Evolutionary conservation across 179 eudicot genomes (phyloP), one percentile per base, ranked within the genome.

Genomic region (Beta macrorhiza): DNA sequence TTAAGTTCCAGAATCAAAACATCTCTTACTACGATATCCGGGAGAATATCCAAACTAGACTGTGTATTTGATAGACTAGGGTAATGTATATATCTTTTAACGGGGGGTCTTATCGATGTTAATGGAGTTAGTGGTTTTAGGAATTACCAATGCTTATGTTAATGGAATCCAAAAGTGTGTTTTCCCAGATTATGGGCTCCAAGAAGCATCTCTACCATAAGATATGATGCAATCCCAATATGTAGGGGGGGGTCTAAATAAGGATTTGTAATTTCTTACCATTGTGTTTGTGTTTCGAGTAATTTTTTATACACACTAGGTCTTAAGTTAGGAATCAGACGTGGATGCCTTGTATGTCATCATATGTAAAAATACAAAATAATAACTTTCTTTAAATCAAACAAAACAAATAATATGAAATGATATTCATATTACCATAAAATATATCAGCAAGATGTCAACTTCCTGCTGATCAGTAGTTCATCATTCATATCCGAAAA

Each of bases 171-270:
- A 57, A 32, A 17, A 37, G 52, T 75, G 52, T 25, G 67, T 57
- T 75, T 75, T 57, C 67, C 78, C 1, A 74, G 57, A 69, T 69
- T 11, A 22, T 5, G 45, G 16, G 62, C 76, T 52, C n/a, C 76
- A 56, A 37, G 52, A 75, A 19, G 25, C 22, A 75, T 56, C 51
- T 57, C 65, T 74, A 57, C 65, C 78, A 57, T 58, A 75, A 56
- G 49, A 57, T 57, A 1, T 57, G 25, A 32, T 56, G 52, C 67
- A 75, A 58, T 75, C 78, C 67, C 78, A 75, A 75, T 75, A 75
- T 57, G 14, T 32, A 9, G 20, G 49, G 25, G 25, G 47, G 19
- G 49, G 64, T 32, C 13, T 37, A 56, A 17, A 42, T 2, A 57
- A 74, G 7, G 19, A 25, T 20, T 73, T 53, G 2, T 5, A 19